A percentile compares a stretch with the other conserved stretches of the same genome.
Conservation (phyloP, 768 basidiomycete genomes). For the Mycena sanguinolenta region DNA sequence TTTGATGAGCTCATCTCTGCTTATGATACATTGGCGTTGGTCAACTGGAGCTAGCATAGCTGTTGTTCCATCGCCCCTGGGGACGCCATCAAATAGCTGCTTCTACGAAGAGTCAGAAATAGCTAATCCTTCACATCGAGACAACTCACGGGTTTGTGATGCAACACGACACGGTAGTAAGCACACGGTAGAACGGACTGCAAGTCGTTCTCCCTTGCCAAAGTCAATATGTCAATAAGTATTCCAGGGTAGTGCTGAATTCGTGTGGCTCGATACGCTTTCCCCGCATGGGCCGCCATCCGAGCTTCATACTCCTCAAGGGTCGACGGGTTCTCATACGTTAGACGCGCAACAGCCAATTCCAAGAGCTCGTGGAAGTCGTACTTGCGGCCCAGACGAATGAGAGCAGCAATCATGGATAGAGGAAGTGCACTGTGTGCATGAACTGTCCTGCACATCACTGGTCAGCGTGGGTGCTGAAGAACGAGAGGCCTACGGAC, state of each 20-base stretch:
- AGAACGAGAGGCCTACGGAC: background rate
- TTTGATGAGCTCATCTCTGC: background rate
- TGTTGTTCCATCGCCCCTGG: background rate
- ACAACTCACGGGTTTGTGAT: background rate
- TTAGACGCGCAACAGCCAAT: background rate
- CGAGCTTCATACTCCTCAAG: background rate
- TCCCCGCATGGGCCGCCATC: background rate
- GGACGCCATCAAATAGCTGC: background rate
- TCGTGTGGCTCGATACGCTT: background rate
- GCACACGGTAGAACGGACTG: background rate
- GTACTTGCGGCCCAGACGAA: slow-evolving; percentile 3
- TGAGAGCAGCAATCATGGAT: background rate
- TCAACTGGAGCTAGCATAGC: background rate
- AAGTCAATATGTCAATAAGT: background rate
- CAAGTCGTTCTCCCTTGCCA: background rate
- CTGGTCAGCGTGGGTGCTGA: background rate
- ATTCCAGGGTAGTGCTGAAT: background rate
- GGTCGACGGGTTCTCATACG: background rate
- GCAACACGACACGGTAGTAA: background rate
- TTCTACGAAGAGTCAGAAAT: background rate
- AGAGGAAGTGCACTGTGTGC: background rate
- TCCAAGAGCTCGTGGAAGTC: background rate
- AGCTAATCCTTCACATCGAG: background rate
- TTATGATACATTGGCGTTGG: background rate
- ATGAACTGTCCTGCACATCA: background rate